Evolutionary conservation across 2,329 filamentous ascomycete genomes (phyloP), one percentile per base, ranked within the genome.

Genomic region (Akanthomyces dipterigenus): DNA sequence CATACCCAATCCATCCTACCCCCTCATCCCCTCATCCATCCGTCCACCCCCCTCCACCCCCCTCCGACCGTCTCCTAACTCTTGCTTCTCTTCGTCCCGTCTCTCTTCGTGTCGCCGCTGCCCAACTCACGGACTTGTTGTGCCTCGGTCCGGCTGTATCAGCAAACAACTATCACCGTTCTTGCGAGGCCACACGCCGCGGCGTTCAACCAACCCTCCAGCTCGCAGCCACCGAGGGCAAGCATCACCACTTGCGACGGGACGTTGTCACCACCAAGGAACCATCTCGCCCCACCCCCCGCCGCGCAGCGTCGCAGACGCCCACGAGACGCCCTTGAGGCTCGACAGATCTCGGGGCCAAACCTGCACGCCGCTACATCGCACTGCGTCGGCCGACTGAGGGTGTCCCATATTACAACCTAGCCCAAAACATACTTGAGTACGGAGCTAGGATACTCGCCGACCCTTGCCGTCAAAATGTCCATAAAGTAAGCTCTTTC

Each of bases 401-500:
- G 56, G 24, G 53, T 62, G 53, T 56, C 36, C 58, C 53, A 51
- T 62, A 51, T 51, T 40, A 51, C 46, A 62, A 57, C 53, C 54
- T 62, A 56, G 60, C 53, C 45, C 54, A 51, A 62, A 62, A 60
- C 55, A 63, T 57, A 67, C 64, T 63, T 64, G 63, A 62, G 62
- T 60, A 64, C 38, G 64, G 65, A 70, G 67, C 71, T 70, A 69
- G 70, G 71, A 70, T 71, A 55, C 38, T 62, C 56, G 49, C 49
- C 50, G 49, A 71, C 72, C 70, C 68, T 72, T 68, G 70, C 70
- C 63, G 67, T 70, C 69, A 77, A 70, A 71, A 82, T 82, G 79
- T 82, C 79, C 71, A 80, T 82, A 79, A 82, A 82, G 79, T 82
- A 76, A 77, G 77, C 76, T 55, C 45, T 45, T 31, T 54, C 20